phyloP scores from a whole-genome alignment of 2,329 filamentous ascomycete species.

The Epichloe hybrida region DNA sequence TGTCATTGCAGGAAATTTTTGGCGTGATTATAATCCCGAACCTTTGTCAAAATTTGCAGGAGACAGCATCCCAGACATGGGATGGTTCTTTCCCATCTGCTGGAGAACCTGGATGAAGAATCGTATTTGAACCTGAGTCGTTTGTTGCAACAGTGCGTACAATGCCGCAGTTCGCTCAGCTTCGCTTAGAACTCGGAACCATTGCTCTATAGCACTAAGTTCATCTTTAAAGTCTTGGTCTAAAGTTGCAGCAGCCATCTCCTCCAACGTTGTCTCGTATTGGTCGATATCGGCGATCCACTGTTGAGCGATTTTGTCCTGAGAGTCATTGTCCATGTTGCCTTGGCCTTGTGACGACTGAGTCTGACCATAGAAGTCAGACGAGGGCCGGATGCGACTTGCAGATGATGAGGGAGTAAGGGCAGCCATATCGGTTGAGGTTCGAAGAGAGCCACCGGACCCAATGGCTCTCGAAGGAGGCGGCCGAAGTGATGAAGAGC shows the following conservation, averaged over 20 bases:
- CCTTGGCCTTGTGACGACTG: constrained; percentile 55
- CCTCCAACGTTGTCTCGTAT: constrained; percentile 95
- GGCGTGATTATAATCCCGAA: constrained; percentile 24
- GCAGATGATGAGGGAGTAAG: constrained; percentile 54
- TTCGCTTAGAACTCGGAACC: constrained; percentile 95
- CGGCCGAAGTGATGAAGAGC: constrained; percentile 68
- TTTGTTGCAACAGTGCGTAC: constrained; percentile 93
- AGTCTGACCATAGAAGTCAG: constrained; percentile 79
- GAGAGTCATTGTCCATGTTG: constrained; percentile 60
- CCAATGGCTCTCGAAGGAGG: constrained; percentile 66
- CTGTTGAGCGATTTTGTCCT: constrained; percentile 90
- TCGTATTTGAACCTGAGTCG: constrained; percentile 94
- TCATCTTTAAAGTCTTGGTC: constrained; percentile 99
- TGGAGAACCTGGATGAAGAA: constrained; percentile 99
- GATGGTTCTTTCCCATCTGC: constrained; percentile 97
- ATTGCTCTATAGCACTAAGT: constrained; percentile 96
- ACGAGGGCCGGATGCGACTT: constrained; percentile 80
- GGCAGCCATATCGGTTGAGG: constrained; percentile 89
- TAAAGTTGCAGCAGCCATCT: constrained; percentile 96
- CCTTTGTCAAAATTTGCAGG: constrained; percentile 96
- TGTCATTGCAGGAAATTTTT: background rate
- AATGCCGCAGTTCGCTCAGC: constrained; percentile 90
- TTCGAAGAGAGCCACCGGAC: constrained; percentile 73
- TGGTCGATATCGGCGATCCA: constrained; percentile 99
- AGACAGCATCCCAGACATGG: constrained; percentile 89